A percentile compares a stretch with the other conserved stretches of the same genome.
Conservation (phyloP, 2,329 filamentous ascomycete species). For the Fusarium miscanthi region DNA sequence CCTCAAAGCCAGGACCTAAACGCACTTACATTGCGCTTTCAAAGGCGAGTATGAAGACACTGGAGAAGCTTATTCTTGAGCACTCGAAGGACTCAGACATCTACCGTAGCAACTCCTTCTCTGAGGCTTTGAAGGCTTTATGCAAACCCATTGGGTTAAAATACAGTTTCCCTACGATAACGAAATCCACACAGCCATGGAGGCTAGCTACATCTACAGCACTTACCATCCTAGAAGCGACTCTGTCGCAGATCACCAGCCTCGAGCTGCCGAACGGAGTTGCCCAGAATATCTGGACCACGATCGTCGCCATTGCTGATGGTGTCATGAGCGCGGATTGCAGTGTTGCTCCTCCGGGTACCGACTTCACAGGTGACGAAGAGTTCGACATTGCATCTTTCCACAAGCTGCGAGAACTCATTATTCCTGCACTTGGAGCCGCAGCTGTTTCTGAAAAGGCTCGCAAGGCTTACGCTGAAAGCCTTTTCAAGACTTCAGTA, state of each 20-base stretch:
- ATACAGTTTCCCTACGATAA: conserved; percentile 79
- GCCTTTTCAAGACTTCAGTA: conserved; percentile 84
- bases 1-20: conserved; percentile 56
- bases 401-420: conserved; percentile 72
- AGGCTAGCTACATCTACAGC: conserved; percentile 78
- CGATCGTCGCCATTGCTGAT: conserved; percentile 71
- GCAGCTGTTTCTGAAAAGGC: conserved; percentile 72
- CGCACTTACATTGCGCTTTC: conserved; percentile 92
- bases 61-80: conserved; percentile 69
- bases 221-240: conserved; percentile 74
- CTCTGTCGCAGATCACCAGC: conserved; percentile 69
- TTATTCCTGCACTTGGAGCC: conserved; percentile 79
- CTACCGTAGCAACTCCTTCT: conserved; percentile 74
- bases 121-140: conserved; percentile 73
- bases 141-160: conserved; percentile 79
- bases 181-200: conserved; percentile 81
- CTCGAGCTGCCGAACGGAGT: conserved; percentile 58
- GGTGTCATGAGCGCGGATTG: conserved; percentile 77
- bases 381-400: conserved; percentile 84
- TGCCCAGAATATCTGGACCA: conserved; percentile 74
- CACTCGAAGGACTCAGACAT: conserved; percentile 74
- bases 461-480: conserved; percentile 76
- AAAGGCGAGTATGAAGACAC: conserved; percentile 79
- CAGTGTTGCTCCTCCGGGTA: conserved; percentile 55
- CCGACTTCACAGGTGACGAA: conserved; percentile 75